Percentiles rank a stretch among this genome's conserved stretches.
These are phyloP conservation scores for Cladosporium colombiae DNA, from an alignment of 2,329 filamentous ascomycete species.

Conservation along the genomic window DNA sequence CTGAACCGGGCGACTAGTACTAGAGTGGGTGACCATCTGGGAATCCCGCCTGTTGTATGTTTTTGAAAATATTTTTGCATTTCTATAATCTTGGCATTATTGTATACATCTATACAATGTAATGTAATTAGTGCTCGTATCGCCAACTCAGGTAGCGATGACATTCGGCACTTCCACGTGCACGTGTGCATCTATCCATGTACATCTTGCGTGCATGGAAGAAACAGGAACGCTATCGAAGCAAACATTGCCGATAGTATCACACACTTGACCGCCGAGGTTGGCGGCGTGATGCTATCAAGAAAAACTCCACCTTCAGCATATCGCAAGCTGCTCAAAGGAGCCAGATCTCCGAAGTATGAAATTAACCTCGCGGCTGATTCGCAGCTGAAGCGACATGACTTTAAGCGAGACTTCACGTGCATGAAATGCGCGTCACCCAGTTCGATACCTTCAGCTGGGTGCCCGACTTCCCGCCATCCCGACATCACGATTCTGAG, in stretches of 20 bases:
- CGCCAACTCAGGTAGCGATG: not conserved
- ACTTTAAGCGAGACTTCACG: not conserved
- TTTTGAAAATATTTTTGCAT: not conserved
- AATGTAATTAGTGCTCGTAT: not conserved
- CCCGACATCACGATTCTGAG: not conserved
- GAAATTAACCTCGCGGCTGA: not conserved
- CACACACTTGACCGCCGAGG: not conserved
- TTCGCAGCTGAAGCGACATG: slow-evolving; percentile 3
- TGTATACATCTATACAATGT: not conserved
- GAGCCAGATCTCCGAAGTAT: not conserved
- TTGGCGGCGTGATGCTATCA: not conserved
- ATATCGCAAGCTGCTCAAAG: not conserved
- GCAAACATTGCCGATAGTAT: not conserved
- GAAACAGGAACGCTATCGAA: not conserved
- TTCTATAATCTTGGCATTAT: not conserved
- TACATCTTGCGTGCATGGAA: not conserved
- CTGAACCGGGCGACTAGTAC: no score
- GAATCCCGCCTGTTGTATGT: not conserved
- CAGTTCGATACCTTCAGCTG: not conserved
- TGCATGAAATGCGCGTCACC: not conserved
- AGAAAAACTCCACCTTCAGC: not conserved
- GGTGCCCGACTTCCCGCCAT: not conserved
- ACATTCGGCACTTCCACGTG: not conserved
- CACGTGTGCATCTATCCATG: not conserved
- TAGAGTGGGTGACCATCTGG: not conserved